phyloP scores from a whole-genome alignment of 805 yeast genomes.

The Metschnikowia gruessii region DNA sequence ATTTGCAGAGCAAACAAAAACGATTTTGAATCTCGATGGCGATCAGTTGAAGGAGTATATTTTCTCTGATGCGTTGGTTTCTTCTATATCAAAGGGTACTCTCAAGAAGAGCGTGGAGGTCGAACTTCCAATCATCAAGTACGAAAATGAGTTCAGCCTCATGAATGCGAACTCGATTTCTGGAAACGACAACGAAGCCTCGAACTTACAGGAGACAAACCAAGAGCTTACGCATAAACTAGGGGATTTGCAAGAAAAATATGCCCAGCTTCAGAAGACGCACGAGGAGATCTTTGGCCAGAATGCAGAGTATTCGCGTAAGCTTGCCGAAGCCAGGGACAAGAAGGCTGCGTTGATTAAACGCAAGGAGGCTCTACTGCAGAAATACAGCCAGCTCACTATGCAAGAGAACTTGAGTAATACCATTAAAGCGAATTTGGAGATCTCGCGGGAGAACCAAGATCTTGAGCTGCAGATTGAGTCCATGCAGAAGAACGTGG shows the following conservation, averaged over 20 bases:
- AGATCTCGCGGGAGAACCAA: slow-evolving; percentile 31
- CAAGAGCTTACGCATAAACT: slow-evolving; percentile 31
- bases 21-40: slow-evolving; percentile 23
- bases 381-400: slow-evolving; percentile 30
- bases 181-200: slow-evolving; percentile 37
- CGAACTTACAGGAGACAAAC: slow-evolving; percentile 37
- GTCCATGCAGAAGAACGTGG: slow-evolving; percentile 25
- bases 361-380: slow-evolving; percentile 20
- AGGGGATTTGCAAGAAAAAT: slow-evolving; percentile 26
- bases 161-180: slow-evolving; percentile 38
- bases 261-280: slow-evolving; percentile 31
- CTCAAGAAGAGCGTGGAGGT: slow-evolving; percentile 6
- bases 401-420: slow-evolving; percentile 39
- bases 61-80: slow-evolving; percentile 3
- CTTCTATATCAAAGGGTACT: background rate
- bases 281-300: slow-evolving; percentile 38
- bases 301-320: slow-evolving; percentile 26
- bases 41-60: slow-evolving; percentile 20
- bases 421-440: slow-evolving; percentile 41
- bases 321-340: slow-evolving; percentile 21
- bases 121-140: slow-evolving; percentile 15
- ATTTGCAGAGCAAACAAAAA: slow-evolving; percentile 18
- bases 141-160: slow-evolving; percentile 24
- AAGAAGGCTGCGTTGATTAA: slow-evolving; percentile 20
- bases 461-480: slow-evolving; percentile 37